Conservation (phyloP, 192 early-diverging fungal genomes). For the Entomortierella lignicola region DNA sequence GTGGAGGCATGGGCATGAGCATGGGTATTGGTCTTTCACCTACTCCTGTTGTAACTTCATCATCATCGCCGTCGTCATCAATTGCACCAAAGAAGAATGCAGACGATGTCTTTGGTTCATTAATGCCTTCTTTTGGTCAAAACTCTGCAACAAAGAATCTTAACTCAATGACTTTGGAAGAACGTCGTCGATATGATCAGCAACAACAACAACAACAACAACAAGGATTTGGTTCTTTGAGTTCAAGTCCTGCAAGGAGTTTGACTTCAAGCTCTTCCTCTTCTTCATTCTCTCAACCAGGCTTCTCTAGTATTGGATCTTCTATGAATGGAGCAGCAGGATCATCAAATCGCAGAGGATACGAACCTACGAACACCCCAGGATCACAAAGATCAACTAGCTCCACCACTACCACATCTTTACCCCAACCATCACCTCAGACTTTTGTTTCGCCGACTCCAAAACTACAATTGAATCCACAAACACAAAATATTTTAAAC, state of each 20-base stretch:
- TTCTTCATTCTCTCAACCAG: constrained; percentile 8
- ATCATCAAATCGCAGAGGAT: constrained; percentile 7
- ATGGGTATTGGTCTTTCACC: neutral
- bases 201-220: constrained; percentile 26
- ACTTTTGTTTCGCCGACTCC: constrained; percentile 26
- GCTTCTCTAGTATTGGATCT: neutral
- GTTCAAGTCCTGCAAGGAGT: no score
- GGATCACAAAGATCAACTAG: constrained; percentile 3
- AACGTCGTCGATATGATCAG: constrained; percentile 38
- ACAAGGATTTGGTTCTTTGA: constrained; percentile 12
- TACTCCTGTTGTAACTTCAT: neutral
- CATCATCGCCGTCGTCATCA: neutral
- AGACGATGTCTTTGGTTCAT: constrained; percentile 50
- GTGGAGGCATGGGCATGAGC: neutral
- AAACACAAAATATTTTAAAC: neutral
- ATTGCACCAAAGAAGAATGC: constrained; percentile 31
- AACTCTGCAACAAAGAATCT: constrained; percentile 28
- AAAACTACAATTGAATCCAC: constrained; percentile 19
- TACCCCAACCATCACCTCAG: constrained; percentile 1
- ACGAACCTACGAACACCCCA: constrained; percentile 18
- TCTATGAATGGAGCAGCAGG: neutral
- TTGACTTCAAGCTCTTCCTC: no score
- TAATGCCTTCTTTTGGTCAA: constrained; percentile 41
- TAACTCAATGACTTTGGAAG: constrained; percentile 37
- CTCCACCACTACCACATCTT: neutral